Conservation (phyloP, 2,329 filamentous ascomycete species). For the Anisogramma anomala region DNA sequence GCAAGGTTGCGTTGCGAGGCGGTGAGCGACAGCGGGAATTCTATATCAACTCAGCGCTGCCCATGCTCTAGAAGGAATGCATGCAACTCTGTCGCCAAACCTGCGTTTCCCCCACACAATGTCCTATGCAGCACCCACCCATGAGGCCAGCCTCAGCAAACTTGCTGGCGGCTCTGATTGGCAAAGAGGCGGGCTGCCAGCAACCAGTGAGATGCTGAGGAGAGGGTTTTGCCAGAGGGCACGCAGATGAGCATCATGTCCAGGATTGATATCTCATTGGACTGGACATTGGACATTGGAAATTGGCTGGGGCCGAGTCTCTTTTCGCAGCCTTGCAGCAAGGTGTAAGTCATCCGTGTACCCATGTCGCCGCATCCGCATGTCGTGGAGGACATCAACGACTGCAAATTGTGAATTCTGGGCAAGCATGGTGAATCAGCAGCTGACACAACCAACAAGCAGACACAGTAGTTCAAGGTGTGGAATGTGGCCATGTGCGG, state of each 20-base stretch:
- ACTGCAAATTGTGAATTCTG: too few species aligned
- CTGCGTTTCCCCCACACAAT: not conserved
- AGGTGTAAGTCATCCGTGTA: conserved; percentile 8
- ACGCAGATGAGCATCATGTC: conserved; percentile 3
- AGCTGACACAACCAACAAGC: too few species aligned
- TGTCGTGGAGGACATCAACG: too few species aligned
- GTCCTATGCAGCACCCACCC: conserved; percentile 14
- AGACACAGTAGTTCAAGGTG: too few species aligned
- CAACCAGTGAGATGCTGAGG: conserved; percentile 11
- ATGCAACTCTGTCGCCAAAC: not conserved
- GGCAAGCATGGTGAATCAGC: too few species aligned
- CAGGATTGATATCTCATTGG: conserved; percentile 5
- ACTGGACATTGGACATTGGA: not conserved
- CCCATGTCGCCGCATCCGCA: too few species aligned
- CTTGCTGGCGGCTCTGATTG: conserved; percentile 11
- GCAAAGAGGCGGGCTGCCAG: not conserved
- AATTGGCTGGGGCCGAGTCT: not conserved
- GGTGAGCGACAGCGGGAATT: conserved; percentile 9
- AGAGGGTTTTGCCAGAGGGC: conserved; percentile 3
- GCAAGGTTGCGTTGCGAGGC: conserved; percentile 2
- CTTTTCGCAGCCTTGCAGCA: conserved; percentile 8
- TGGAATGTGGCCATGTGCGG: too few species aligned
- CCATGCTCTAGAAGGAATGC: not conserved
- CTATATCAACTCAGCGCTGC: conserved; percentile 11
- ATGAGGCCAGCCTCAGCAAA: not conserved